These are phyloP conservation scores for Claviceps quebecensis DNA, from an alignment of 2,329 filamentous ascomycete species.

Conservation along the genomic window DNA sequence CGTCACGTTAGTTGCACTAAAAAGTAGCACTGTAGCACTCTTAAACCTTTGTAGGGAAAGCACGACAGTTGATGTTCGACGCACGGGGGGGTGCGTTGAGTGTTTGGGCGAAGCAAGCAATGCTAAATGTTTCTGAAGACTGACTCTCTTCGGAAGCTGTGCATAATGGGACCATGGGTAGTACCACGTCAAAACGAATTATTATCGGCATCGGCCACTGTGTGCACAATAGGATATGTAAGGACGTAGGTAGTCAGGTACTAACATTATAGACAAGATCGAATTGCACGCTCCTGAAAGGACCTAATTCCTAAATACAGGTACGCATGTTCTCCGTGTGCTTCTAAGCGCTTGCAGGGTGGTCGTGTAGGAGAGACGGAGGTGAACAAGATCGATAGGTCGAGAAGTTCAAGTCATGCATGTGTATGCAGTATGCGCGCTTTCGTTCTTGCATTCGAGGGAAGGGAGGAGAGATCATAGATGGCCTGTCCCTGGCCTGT, in stretches of 20 bases:
- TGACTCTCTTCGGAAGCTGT: slow-evolving; percentile 1
- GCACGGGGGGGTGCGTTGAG: neutral
- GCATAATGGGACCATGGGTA: slow-evolving; percentile 3
- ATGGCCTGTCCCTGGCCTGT: no score
- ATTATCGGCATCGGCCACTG: neutral
- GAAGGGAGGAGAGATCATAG: no score
- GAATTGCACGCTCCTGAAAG: neutral
- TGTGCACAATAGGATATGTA: neutral
- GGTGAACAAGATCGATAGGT: neutral
- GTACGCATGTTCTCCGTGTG: neutral
- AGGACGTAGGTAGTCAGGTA: neutral
- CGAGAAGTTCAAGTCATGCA: no score
- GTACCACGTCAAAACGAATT: neutral
- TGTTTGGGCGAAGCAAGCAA: neutral
- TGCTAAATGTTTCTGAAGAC: neutral
- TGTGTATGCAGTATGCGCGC: no score
- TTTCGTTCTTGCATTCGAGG: no score
- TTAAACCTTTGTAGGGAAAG: neutral
- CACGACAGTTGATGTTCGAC: neutral
- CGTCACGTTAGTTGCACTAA: no score
- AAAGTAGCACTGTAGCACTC: no score
- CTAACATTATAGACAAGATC: neutral
- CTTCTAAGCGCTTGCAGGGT: neutral
- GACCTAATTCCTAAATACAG: neutral
- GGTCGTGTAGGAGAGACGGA: slow-evolving; percentile 2